Conservation (phyloP, 2,329 filamentous ascomycete species). For the Penicillium sp. region DNA sequence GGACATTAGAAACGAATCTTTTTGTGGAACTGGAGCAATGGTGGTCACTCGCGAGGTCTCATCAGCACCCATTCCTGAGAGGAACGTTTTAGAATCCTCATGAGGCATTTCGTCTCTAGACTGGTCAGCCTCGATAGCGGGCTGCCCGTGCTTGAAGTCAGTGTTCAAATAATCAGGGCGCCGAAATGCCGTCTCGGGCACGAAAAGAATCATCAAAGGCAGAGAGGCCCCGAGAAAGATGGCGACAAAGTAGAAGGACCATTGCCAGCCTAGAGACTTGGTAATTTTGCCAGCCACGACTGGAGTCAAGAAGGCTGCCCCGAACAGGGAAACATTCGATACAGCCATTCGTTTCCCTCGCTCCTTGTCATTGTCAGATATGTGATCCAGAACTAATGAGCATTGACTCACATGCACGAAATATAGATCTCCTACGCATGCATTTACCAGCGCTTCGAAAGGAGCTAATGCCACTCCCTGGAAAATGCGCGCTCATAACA, state of each 20-base stretch:
- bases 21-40: constrained; percentile 37
- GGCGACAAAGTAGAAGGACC: constrained; percentile 82
- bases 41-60: constrained; percentile 7
- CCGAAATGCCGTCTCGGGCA: constrained; percentile 76
- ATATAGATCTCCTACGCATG: constrained; percentile 81
- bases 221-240: constrained; percentile 72
- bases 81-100: constrained; percentile 9
- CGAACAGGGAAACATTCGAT: constrained; percentile 63
- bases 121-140: constrained; percentile 9
- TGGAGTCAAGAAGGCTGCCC: constrained; percentile 70
- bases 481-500: constrained; percentile 72
- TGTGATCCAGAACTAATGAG: neutral
- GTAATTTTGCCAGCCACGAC: constrained; percentile 89
- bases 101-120: constrained; percentile 7
- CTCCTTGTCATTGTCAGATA: constrained; percentile 39
- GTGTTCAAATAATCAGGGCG: constrained; percentile 63
- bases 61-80: constrained; percentile 1
- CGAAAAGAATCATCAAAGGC: constrained; percentile 67
- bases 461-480: constrained; percentile 83
- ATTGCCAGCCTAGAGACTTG: constrained; percentile 67
- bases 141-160: constrained; percentile 50
- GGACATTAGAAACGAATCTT: constrained; percentile 53
- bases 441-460: constrained; percentile 85
- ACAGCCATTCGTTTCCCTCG: constrained; percentile 83
- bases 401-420: constrained; percentile 65